Conservation (phyloP, 2,329 filamentous ascomycete genomes). For the Pestalotiopsis fici region DNA sequence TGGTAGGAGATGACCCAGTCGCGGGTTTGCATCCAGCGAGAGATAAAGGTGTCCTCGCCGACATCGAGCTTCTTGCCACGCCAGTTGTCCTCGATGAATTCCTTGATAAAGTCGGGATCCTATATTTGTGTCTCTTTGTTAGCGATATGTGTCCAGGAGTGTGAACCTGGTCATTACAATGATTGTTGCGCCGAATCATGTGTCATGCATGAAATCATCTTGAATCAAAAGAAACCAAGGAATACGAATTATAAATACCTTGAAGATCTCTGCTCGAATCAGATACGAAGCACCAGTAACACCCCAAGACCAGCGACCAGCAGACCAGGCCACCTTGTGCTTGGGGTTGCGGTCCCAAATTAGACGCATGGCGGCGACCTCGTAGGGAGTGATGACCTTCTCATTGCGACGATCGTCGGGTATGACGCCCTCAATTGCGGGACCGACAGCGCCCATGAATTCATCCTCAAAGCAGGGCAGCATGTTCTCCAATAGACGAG, state of each 20-base stretch:
- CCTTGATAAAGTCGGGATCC: not conserved
- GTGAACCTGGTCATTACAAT: not conserved
- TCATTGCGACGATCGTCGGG: constrained; percentile 3
- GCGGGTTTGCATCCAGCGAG: constrained; percentile 10
- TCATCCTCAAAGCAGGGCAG: not conserved
- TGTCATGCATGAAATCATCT: too few relatives aligned
- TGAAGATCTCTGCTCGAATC: not conserved
- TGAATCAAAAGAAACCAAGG: not conserved
- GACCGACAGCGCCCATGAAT: not conserved
- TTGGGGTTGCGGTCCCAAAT: constrained; percentile 1
- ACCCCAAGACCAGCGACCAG: constrained; percentile 1
- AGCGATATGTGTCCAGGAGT: not conserved
- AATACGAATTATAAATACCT: not conserved
- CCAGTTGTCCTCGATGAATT: constrained; percentile 9
- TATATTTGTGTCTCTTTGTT: not conserved
- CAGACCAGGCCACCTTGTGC: not conserved
- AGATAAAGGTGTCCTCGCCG: constrained; percentile 13
- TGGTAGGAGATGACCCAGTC: constrained; percentile 12
- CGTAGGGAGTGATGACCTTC: constrained; percentile 4
- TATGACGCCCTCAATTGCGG: not conserved
- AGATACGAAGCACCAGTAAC: not conserved
- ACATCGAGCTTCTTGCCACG: constrained; percentile 6
- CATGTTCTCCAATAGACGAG: not conserved
- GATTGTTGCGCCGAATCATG: too few relatives aligned
- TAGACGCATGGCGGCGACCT: constrained; percentile 8